Percentiles rank a stretch among this genome's conserved stretches.
phyloP scores from a whole-genome alignment of 208 protist genomes.

The Trichomonas tenax region DNA sequence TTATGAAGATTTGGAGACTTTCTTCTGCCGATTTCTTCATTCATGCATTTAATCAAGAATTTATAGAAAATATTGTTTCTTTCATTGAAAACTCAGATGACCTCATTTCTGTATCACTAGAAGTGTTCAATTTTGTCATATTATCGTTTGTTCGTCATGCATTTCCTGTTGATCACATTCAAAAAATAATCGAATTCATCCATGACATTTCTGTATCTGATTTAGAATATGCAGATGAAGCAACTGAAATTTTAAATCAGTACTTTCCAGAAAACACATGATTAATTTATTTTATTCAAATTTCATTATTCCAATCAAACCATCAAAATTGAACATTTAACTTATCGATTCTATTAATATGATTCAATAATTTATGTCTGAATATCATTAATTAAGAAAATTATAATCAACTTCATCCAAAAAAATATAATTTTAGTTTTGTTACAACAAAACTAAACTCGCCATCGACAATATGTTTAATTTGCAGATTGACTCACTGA shows the following conservation, averaged over 20 bases:
- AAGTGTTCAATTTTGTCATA: not conserved
- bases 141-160: not conserved
- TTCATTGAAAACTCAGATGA: not conserved
- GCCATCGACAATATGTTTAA: too few species aligned
- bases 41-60: not conserved
- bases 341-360: too few species aligned
- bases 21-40: not conserved
- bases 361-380: too few species aligned
- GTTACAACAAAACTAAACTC: too few species aligned
- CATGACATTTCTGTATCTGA: not conserved
- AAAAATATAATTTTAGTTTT: too few species aligned
- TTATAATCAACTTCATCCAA: too few species aligned
- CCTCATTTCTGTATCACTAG: not conserved
- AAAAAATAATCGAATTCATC: not conserved
- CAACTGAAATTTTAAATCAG: not conserved
- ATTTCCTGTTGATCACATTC: not conserved
- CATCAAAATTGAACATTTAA: too few species aligned
- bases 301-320: too few species aligned
- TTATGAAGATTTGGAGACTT: not conserved
- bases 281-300: too few species aligned
- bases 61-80: not conserved
- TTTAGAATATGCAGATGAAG: not conserved
- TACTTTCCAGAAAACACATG: not conserved
- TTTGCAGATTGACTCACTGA: too few species aligned
- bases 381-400: too few species aligned